A percentile compares a stretch with the other conserved stretches of the same genome.
Evolutionary conservation across 225 moss, liverwort and hornwort genomes (phyloP).

Genomic region (Polytrichum commune): DNA sequence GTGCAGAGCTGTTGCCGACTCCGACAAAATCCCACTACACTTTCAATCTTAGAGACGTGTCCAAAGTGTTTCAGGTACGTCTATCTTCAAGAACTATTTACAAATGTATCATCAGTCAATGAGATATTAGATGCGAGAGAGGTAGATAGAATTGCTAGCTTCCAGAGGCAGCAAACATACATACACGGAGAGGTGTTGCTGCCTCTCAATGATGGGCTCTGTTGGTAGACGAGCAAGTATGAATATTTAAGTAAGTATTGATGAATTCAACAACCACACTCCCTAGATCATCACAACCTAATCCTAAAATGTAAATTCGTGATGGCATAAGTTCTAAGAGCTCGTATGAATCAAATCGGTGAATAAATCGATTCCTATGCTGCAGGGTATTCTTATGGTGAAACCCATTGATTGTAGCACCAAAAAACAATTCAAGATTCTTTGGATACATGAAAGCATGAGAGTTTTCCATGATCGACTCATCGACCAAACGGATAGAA

Average conservation of each 20-base stretch:
- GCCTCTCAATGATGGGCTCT: too few relatives aligned
- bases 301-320: too few relatives aligned
- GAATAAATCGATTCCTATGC: neutral
- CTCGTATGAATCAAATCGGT: too few relatives aligned
- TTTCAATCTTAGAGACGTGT: constrained; percentile 88
- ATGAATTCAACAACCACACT: too few relatives aligned
- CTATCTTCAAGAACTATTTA: too few relatives aligned
- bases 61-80: constrained; percentile 86
- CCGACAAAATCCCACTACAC: constrained; percentile 91
- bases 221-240: too few relatives aligned
- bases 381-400: constrained; percentile 83
- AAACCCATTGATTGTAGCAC: constrained; percentile 61
- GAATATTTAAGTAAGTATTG: too few relatives aligned
- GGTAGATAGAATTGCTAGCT: neutral
- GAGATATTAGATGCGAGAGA: too few relatives aligned
- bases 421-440: constrained; percentile 61
- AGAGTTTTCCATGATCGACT: constrained; percentile 86
- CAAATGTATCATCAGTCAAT: too few relatives aligned
- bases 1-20: constrained; percentile 83
- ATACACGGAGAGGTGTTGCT: too few relatives aligned
- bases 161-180: neutral
- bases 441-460: constrained; percentile 97
- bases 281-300: too few relatives aligned
- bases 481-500: constrained; percentile 64
- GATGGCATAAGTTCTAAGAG: too few relatives aligned